Conservation (phyloP, 2,329 filamentous ascomycete genomes). For the Hymenoscyphus fraxineus region DNA sequence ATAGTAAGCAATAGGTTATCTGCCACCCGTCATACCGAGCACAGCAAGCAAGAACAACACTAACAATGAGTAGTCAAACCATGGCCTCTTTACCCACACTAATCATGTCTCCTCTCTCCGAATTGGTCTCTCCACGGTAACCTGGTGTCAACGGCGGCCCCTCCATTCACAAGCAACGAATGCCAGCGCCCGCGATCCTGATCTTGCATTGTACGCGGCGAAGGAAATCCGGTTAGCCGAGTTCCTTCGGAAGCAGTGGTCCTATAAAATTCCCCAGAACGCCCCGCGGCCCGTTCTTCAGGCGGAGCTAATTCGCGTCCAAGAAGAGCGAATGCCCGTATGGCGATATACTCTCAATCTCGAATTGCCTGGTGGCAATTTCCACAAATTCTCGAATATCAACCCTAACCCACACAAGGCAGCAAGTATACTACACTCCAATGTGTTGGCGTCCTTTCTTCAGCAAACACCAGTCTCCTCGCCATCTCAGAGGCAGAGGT, state of each 20-base stretch:
- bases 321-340: neutral
- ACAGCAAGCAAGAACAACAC: neutral
- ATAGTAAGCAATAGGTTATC: no score
- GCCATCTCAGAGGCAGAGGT: neutral
- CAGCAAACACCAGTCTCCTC: neutral
- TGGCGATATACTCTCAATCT: neutral
- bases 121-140: neutral
- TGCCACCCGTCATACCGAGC: no score
- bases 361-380: neutral
- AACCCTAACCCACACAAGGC: neutral
- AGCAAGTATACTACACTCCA: neutral
- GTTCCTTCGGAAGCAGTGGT: neutral
- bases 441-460: neutral
- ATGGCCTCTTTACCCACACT: neutral
- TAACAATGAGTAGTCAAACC: neutral
- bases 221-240: neutral
- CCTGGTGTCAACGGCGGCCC: neutral
- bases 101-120: neutral
- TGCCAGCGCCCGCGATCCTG: neutral
- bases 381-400: neutral
- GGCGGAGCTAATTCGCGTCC: neutral
- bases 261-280: neutral
- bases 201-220: no score
- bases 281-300: neutral
- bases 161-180: neutral